Evolutionary conservation across 495 filamentous ascomycete genomes (phyloP), one percentile per base, ranked within the genome.

Genomic region (Penicillium lagena): DNA sequence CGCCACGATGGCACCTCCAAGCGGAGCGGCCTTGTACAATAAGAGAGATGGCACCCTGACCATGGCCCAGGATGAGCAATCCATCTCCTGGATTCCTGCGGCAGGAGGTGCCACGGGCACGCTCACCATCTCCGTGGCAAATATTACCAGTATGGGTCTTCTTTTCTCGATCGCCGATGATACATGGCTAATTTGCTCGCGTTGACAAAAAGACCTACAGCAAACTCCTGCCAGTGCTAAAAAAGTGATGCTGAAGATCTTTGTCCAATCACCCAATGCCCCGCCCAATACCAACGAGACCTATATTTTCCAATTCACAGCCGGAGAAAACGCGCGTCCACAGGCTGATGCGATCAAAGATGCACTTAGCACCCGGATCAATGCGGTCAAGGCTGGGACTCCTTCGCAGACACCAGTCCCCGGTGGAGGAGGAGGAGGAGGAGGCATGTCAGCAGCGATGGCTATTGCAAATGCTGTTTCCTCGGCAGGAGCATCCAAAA

Each of bases 31-130:
- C 45, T 74, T 81, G 42, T 96, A 91, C 76, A 97, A 96, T 71
- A 98, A 98, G 75, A 90, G 91, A 70, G 89, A 96, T 73, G 93
- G 93, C 60, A 80, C 77, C 54, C 73, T 98, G 58, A 77, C 77
- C 37, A 69, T 96, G 40, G 75, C 85, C 27, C 69, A 73, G 30
- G 85, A 91, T 67, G 71, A 76, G 45, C 75, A 74, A 49, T 80
- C 78, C 31, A 75, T 98, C 36, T 82, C 79, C 58, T 98, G 90
- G 90, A 87, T 79, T 6, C 86, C 90, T 1, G 58, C 55, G 6
- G 63, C 54, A 3, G 69, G 77, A 12, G 69, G 72, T 47, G 71
- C 72, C 29, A 66, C 75, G 12, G 72, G 65, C 28, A 72, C 76
- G 13, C 63, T 96, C 31, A 83, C 78, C 4, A 78, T 97, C 27